Conservation (phyloP, 2,329 filamentous ascomycete genomes). For the Sporothrix sp. region DNA sequence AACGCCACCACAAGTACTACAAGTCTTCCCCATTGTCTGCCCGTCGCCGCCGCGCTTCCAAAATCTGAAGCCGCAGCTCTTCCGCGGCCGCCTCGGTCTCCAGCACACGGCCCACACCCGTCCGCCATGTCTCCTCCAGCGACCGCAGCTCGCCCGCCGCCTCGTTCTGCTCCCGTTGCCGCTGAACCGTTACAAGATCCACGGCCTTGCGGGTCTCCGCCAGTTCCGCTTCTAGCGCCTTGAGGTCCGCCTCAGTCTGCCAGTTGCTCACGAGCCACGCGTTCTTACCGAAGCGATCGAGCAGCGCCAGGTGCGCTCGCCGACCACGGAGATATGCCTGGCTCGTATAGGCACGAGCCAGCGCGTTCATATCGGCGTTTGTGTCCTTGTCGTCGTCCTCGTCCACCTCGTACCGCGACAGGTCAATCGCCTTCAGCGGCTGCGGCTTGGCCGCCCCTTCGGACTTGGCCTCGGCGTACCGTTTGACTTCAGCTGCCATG, state of each 20-base stretch:
- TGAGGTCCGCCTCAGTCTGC: conserved; percentile 63
- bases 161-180: conserved; percentile 60
- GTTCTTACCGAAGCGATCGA: conserved; percentile 77
- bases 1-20: too few relatives aligned
- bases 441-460: conserved; percentile 5
- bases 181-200: conserved; percentile 61
- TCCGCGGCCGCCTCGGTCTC: conserved; percentile 84
- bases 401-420: conserved; percentile 72
- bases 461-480: neutral
- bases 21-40: conserved; percentile 7
- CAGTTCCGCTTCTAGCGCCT: conserved; percentile 63
- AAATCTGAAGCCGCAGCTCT: conserved; percentile 54
- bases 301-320: conserved; percentile 52
- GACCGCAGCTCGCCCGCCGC: conserved; percentile 62
- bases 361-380: conserved; percentile 30
- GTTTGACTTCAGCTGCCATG: conserved; percentile 54
- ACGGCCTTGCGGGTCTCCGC: conserved; percentile 56
- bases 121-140: conserved; percentile 66
- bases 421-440: conserved; percentile 55
- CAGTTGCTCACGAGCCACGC: conserved; percentile 84
- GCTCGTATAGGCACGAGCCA: conserved; percentile 43
- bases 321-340: conserved; percentile 44
- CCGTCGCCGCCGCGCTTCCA: conserved; percentile 48
- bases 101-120: conserved; percentile 65
- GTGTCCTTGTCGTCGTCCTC: conserved; percentile 31